Conservation (phyloP, 2,329 filamentous ascomycete species). For the Aspergillus ustus region DNA sequence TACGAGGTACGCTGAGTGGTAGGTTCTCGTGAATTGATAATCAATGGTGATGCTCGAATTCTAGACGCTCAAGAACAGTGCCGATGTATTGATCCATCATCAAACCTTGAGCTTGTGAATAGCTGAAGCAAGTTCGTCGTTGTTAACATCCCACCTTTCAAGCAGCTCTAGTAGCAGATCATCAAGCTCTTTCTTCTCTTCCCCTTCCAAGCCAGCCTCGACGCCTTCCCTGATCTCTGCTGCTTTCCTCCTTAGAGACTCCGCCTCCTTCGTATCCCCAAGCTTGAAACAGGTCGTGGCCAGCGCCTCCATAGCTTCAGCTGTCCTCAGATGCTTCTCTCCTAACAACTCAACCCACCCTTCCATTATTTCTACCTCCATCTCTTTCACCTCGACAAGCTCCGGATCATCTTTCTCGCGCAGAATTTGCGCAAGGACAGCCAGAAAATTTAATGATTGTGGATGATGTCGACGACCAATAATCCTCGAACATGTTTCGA, state of each 20-base stretch:
- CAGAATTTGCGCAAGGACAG: neutral
- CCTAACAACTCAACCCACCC: neutral
- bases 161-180: neutral
- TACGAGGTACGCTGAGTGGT: too few relatives aligned
- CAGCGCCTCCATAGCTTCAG: conserved; percentile 2
- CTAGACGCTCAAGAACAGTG: too few relatives aligned
- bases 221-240: neutral
- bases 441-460: neutral
- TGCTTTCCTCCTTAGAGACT: neutral
- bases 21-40: too few relatives aligned
- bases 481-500: neutral
- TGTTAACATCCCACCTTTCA: neutral
- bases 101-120: too few relatives aligned
- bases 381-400: neutral
- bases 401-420: neutral
- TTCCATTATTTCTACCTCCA: neutral
- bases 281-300: neutral
- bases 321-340: neutral
- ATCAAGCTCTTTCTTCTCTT: conserved; percentile 3
- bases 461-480: neutral
- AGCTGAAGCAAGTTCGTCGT: neutral
- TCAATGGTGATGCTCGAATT: too few relatives aligned
- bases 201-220: neutral
- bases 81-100: neutral
- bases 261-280: neutral